A percentile compares a stretch with the other conserved stretches of the same genome.
These are phyloP conservation scores for Ampelocalamus luodianensis DNA, from an alignment of 176 grass and related monocot genomes.

Conservation along the genomic window DNA sequence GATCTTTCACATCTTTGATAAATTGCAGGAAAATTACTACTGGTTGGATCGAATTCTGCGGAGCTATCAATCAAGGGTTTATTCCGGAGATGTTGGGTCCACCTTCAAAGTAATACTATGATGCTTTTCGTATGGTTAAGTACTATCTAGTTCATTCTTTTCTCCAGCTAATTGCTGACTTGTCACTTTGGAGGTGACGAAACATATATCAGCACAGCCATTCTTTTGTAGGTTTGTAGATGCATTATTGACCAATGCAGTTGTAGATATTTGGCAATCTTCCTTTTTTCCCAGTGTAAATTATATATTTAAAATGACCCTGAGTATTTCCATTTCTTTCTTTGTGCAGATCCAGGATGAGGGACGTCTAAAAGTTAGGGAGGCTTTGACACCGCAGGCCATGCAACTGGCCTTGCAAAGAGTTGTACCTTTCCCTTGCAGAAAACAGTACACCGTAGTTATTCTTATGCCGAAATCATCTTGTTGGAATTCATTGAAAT, in stretches of 20 bases:
- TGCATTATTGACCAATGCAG: slow-evolving; percentile 23
- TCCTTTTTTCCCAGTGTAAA: background rate
- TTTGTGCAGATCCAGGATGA: slow-evolving; percentile 83
- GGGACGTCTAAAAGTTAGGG: slow-evolving; percentile 83
- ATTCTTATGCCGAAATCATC: slow-evolving; percentile 97
- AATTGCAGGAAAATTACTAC: slow-evolving; percentile 92
- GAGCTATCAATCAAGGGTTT: slow-evolving; percentile 96
- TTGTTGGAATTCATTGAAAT: slow-evolving; percentile 61
- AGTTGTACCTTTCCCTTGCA: slow-evolving; percentile 88
- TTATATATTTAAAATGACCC: slow-evolving; percentile 18
- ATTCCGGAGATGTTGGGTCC: slow-evolving; percentile 77
- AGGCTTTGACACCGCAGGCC: slow-evolving; percentile 57
- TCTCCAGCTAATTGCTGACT: slow-evolving; percentile 21
- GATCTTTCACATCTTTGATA: slow-evolving; percentile 32
- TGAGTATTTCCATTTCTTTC: slow-evolving; percentile 13
- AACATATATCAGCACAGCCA: slow-evolving; percentile 25
- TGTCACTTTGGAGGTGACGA: background rate
- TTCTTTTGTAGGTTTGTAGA: slow-evolving; percentile 21
- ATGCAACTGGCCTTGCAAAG: slow-evolving; percentile 81
- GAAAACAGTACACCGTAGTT: slow-evolving; percentile 88
- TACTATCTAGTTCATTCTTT: slow-evolving; percentile 8
- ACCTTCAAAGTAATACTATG: slow-evolving; percentile 75
- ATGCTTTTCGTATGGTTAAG: background rate
- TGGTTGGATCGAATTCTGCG: slow-evolving; percentile 95
- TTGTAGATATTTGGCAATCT: slow-evolving; percentile 27